phyloP scores from a whole-genome alignment of 2,329 filamentous ascomycete species.

The Aotearoamyces nothofagi region DNA sequence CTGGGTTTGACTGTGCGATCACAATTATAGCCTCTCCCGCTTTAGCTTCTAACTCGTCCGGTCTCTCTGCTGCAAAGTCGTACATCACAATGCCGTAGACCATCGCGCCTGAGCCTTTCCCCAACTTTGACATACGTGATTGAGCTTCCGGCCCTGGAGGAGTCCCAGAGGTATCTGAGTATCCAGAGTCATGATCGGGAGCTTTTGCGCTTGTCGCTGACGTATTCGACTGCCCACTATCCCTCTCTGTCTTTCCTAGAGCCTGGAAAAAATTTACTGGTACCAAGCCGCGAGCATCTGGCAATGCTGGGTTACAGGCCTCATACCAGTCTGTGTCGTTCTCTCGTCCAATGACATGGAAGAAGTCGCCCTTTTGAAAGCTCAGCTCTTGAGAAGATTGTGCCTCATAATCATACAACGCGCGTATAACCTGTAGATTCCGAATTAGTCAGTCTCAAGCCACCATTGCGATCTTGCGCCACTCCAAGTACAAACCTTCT shows the following conservation, averaged over 20 bases:
- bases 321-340: constrained; percentile 96
- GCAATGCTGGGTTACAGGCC: constrained; percentile 85
- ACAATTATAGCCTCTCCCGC: constrained; percentile 95
- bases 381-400: constrained; percentile 64
- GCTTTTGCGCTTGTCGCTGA: constrained; percentile 35
- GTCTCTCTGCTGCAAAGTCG: constrained; percentile 85
- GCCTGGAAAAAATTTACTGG: constrained; percentile 89
- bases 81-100: constrained; percentile 96
- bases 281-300: constrained; percentile 77
- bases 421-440: constrained; percentile 81
- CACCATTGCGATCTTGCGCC: no score
- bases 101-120: constrained; percentile 63
- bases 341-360: constrained; percentile 93
- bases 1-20: constrained; percentile 93
- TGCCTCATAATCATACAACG: constrained; percentile 83
- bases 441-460: no score
- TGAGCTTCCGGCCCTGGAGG: constrained; percentile 19
- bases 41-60: constrained; percentile 93
- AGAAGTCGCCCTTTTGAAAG: constrained; percentile 92
- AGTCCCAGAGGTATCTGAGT: constrained; percentile 41
- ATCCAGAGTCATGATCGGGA: constrained; percentile 82
- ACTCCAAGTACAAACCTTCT: constrained; percentile 51
- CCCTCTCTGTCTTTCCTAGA: constrained; percentile 80
- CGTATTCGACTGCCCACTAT: constrained; percentile 60
- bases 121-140: constrained; percentile 23